Evolutionary conservation across 106 monocot species (phyloP).

Genomic region (Vanilla planifolia): DNA sequence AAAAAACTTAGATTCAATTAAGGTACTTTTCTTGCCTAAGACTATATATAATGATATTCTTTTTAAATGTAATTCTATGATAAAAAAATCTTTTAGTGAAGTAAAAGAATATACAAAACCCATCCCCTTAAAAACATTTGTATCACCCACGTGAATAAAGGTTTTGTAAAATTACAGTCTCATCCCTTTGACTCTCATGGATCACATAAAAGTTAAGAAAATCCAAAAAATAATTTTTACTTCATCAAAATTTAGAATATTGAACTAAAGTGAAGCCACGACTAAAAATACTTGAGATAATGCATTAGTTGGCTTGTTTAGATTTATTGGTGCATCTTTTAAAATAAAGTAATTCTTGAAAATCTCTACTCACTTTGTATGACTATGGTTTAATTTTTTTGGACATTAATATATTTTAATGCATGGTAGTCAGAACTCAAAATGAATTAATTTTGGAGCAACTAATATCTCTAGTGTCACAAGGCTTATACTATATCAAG

Average conservation of each 20-base stretch:
- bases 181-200: background rate
- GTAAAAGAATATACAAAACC: too few relatives aligned
- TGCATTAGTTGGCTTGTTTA: background rate
- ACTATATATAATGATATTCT: too few relatives aligned
- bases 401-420: background rate
- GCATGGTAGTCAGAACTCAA: background rate
- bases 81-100: too few relatives aligned
- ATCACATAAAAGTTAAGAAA: background rate
- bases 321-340: background rate
- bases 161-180: background rate
- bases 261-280: background rate
- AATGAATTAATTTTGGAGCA: background rate
- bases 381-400: background rate
- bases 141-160: too few relatives aligned
- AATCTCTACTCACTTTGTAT: background rate
- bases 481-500: background rate
- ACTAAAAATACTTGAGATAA: background rate
- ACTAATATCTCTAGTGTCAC: background rate
- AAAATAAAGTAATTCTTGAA: background rate
- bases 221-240: background rate
- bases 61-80: background rate
- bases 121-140: too few relatives aligned
- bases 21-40: too few relatives aligned
- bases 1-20: too few relatives aligned
- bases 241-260: background rate